Percentiles rank a stretch among this genome's conserved stretches.
These are phyloP conservation scores for Quercus phellos DNA, from an alignment of 331 rosid species.

Conservation along the genomic window DNA sequence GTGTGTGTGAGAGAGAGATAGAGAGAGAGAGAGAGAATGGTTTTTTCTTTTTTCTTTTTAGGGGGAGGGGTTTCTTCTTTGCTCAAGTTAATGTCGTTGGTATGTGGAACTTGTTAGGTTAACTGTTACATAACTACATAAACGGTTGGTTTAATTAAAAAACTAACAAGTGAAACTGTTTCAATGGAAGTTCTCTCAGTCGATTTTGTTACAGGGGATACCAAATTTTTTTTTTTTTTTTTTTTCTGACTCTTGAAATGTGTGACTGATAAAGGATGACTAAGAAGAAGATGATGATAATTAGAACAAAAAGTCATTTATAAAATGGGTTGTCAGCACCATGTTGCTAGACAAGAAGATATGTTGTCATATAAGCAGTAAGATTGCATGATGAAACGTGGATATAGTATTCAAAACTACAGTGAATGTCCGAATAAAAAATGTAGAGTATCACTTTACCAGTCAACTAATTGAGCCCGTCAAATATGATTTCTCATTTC, in stretches of 20 bases:
- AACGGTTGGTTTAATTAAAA: conserved; percentile 2
- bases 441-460: neutral
- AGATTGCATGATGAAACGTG: neutral
- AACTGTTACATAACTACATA: conserved; percentile 26
- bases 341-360: neutral
- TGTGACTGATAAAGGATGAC: neutral
- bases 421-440: neutral
- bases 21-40: neutral
- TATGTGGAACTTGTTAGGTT: conserved; percentile 16
- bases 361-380: neutral
- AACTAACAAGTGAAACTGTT: neutral
- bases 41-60: neutral
- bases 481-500: no score
- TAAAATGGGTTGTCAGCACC: neutral
- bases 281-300: neutral
- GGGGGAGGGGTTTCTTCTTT: neutral
- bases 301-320: neutral
- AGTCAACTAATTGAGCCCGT: neutral
- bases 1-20: neutral
- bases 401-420: neutral
- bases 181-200: neutral
- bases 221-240: neutral
- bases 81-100: conserved; percentile 10
- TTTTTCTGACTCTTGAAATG: neutral
- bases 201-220: neutral